A percentile compares a stretch with the other conserved stretches of the same genome.
These are phyloP conservation scores for Colletotrichum tropicicola DNA, from an alignment of 2,329 filamentous ascomycete genomes.

Conservation along the genomic window DNA sequence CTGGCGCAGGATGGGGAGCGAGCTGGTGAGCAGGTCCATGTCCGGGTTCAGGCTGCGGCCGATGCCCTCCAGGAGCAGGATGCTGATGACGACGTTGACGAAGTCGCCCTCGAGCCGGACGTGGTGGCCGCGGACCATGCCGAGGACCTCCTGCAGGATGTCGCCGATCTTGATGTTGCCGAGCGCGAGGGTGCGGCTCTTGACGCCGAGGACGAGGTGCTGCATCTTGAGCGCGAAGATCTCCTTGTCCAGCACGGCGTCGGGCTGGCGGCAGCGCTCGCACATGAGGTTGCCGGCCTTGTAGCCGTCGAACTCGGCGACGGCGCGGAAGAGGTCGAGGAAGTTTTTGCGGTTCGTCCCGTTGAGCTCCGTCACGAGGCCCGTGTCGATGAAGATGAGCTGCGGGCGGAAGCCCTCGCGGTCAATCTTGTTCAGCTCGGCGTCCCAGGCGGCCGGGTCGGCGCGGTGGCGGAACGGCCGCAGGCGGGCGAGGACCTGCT, in stretches of 20 bases:
- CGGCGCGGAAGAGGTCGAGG: conserved; percentile 91
- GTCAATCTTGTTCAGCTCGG: conserved; percentile 80
- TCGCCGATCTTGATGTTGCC: conserved; percentile 97
- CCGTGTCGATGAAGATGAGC: conserved; percentile 96
- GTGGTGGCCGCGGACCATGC: conserved; percentile 92
- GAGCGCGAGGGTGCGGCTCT: conserved; percentile 88
- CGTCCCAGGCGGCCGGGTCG: conserved; percentile 75
- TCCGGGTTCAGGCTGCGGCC: conserved; percentile 87
- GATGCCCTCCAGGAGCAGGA: conserved; percentile 92
- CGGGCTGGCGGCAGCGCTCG: conserved; percentile 90
- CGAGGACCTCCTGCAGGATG: conserved; percentile 87
- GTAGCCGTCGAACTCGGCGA: conserved; percentile 97
- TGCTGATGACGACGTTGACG: conserved; percentile 97
- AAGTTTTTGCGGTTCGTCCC: conserved; percentile 88
- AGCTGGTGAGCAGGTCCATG: conserved; percentile 85
- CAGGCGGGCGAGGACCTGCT: conserved; percentile 83
- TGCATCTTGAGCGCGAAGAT: conserved; percentile 97
- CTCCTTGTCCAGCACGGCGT: conserved; percentile 87
- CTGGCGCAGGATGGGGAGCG: conserved; percentile 88
- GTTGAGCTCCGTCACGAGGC: conserved; percentile 93
- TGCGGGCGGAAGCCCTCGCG: conserved; percentile 91
- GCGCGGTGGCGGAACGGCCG: conserved; percentile 73
- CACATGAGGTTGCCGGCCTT: conserved; percentile 96
- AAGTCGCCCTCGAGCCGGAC: conserved; percentile 97
- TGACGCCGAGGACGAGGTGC: conserved; percentile 90